These are phyloP conservation scores for Cutaneotrichosporon mucoides DNA, from an alignment of 1,284 basidiomycete species.

Conservation along the genomic window DNA sequence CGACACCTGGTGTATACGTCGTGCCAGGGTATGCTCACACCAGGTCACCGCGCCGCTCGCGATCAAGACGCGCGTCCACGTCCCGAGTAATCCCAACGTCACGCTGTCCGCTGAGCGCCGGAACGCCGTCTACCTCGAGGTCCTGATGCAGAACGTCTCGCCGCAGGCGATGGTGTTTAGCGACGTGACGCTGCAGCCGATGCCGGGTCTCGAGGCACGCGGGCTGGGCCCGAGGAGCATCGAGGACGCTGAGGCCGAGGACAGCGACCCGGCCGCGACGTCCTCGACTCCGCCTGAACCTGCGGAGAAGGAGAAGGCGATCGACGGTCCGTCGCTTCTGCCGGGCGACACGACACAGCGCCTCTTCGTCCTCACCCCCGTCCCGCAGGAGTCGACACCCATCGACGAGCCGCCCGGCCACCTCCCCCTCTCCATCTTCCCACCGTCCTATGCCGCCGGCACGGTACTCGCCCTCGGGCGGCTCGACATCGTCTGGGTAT, in stretches of 20 bases:
- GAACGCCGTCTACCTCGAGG: conserved; percentile 77
- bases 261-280: no score
- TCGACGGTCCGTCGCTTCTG: conserved; percentile 57
- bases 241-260: conserved; percentile 7
- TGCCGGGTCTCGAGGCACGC: conserved; percentile 62
- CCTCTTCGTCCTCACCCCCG: conserved; percentile 69
- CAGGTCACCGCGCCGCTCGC: conserved; percentile 81
- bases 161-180: conserved; percentile 71
- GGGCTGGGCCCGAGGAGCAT: conserved; percentile 16
- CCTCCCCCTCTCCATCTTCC: conserved; percentile 53
- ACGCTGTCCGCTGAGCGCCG: conserved; percentile 59
- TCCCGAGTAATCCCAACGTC: conserved; percentile 66
- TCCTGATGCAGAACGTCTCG: conserved; percentile 80
- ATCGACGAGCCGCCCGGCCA: conserved; percentile 71
- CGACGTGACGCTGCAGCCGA: conserved; percentile 65
- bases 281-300: background rate
- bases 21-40: conserved; percentile 1
- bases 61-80: conserved; percentile 83
- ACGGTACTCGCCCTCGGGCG: conserved; percentile 69
- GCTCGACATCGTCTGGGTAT: conserved; percentile 72
- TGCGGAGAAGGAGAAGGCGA: background rate
- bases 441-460: conserved; percentile 59
- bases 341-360: conserved; percentile 78
- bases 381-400: conserved; percentile 16
- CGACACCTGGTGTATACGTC: no score